Percentiles rank a stretch among this genome's conserved stretches.
Evolutionary conservation across 805 yeast species (phyloP).

Genomic region (Schizosaccharomyces osmophilus): DNA sequence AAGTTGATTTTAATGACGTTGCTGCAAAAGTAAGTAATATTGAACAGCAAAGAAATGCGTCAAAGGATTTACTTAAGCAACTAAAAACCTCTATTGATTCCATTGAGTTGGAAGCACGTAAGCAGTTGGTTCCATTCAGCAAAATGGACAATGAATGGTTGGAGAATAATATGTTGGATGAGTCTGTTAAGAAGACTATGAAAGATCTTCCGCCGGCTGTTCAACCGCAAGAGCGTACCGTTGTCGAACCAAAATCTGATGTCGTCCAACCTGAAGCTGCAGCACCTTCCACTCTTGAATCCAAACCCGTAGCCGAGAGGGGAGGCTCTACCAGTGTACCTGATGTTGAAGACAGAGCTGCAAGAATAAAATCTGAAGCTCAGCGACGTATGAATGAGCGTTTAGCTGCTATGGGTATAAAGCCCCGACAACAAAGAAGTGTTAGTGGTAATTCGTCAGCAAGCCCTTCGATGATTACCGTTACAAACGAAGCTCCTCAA

Average conservation of each 20-base stretch:
- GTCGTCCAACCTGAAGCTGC: not conserved
- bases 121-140: not conserved
- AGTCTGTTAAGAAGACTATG: not conserved
- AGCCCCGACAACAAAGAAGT: slow-evolving; percentile 7
- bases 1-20: not conserved
- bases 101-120: not conserved
- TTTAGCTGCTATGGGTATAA: slow-evolving; percentile 54
- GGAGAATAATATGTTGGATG: not conserved
- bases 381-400: slow-evolving; percentile 63
- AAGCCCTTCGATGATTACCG: not conserved
- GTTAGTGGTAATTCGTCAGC: not conserved
- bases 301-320: not conserved
- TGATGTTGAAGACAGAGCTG: slow-evolving; percentile 40
- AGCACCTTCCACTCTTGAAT: too few relatives aligned
- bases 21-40: not conserved
- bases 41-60: not conserved
- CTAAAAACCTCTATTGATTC: not conserved
- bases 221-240: not conserved
- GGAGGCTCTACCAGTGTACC: slow-evolving; percentile 12
- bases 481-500: not conserved
- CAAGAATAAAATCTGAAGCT: slow-evolving; percentile 63
- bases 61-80: not conserved
- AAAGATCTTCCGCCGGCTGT: not conserved
- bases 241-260: not conserved
- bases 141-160: not conserved